phyloP scores from a whole-genome alignment of 495 filamentous ascomycete genomes.

The Aspergillus baeticus region DNA sequence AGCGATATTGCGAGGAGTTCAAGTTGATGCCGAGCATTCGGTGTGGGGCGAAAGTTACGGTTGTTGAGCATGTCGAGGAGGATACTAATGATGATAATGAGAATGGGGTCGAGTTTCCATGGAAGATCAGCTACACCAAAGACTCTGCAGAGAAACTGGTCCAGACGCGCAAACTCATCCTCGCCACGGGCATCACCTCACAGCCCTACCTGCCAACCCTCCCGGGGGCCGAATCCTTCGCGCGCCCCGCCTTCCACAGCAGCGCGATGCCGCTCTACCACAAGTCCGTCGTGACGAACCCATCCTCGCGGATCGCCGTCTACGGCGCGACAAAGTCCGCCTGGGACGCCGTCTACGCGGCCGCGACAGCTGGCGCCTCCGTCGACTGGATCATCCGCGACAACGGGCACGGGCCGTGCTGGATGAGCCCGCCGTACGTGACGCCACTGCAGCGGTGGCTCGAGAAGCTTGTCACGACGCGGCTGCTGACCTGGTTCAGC shows the following conservation, averaged over 20 bases:
- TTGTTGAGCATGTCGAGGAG: constrained; percentile 42
- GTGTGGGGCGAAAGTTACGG: constrained; percentile 50
- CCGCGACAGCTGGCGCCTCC: constrained; percentile 59
- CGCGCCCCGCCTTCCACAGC: constrained; percentile 61
- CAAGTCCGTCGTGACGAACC: constrained; percentile 29
- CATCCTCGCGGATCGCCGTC: constrained; percentile 50
- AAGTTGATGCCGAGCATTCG: constrained; percentile 53
- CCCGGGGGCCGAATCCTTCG: constrained; percentile 49
- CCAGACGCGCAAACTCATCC: constrained; percentile 56
- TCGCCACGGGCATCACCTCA: constrained; percentile 70
- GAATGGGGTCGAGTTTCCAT: constrained; percentile 26
- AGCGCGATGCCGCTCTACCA: constrained; percentile 52
- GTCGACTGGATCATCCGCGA: constrained; percentile 80
- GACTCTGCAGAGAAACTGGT: constrained; percentile 24
- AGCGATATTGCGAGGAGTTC: constrained; percentile 60
- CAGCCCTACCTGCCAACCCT: constrained; percentile 54
- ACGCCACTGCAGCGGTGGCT: constrained; percentile 58
- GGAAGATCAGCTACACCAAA: constrained; percentile 33
- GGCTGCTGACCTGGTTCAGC: constrained; percentile 64
- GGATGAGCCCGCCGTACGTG: constrained; percentile 68
- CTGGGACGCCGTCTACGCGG: constrained; percentile 73
- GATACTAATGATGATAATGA: too few species aligned
- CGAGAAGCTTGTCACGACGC: constrained; percentile 64
- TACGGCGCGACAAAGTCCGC: constrained; percentile 74
- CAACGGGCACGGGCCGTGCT: constrained; percentile 69